Evolutionary conservation across 2,329 filamentous ascomycete species (phyloP), one percentile per base, ranked within the genome.

Genomic region (Xenoacremonium recifei): DNA sequence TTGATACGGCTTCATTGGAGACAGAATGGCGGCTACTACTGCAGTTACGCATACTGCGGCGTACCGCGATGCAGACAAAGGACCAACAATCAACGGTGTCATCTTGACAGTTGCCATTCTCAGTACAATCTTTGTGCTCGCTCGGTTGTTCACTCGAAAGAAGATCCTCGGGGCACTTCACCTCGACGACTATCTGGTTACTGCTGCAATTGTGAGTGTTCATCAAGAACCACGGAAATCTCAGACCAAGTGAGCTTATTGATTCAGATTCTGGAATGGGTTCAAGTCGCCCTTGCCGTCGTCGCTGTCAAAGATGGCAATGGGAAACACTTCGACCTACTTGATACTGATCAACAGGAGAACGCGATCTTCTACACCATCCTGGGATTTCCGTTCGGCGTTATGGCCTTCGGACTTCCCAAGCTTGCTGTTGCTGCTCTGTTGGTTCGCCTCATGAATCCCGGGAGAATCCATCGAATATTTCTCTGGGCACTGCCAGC

Each of bases 401-500:
- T 71, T 9, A 45, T 68, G 44, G 64, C 66, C 3, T 70, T 72
- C 40, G 60, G 49, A 2, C 38, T 71, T 1, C 69, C 69, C 4
- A 72, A 72, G 51, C 55, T 71, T 9, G 68, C 67, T 23, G 67
- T 69, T 29, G 61, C 69, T 6, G 53, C 59, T 3, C 59, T 72
- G 3, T 55, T 72, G 4, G 57, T 57, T 4, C 61, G 63, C 6
- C 57, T 71, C 10, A 49, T 71, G 35, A 67, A 67, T 47, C 68
- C 69, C 1, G 53, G 57, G 19, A 47, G 44, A 15, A 21, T 37
- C 7, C 68, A 71, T 40, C 47, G 29, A 12, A 50, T 55, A 4
- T 52, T 70, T 36, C 56, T 72, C 15, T 72, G 68, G 68, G 17
- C 31, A 0, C 40, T 74, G 18, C 59, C 59, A 2, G 49, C 51